A percentile compares a stretch with the other conserved stretches of the same genome.
phyloP scores from a whole-genome alignment of 2,329 filamentous ascomycete genomes.

The Colletotrichum tamarilloi region DNA sequence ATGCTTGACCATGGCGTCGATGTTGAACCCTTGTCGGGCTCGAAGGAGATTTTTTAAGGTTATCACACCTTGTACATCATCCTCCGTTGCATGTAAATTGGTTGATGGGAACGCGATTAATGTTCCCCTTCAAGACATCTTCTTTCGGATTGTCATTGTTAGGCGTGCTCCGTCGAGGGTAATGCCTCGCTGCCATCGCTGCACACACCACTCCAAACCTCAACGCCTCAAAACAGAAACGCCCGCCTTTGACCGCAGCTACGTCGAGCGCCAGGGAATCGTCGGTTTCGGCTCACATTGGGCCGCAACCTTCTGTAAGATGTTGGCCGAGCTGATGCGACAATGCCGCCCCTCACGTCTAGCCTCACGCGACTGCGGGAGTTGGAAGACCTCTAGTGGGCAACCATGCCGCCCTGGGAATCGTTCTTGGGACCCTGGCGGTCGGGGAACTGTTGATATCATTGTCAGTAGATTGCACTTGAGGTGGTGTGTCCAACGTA shows the following conservation, averaged over 20 bases:
- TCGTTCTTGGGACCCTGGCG: constrained; percentile 67
- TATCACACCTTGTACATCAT: background rate
- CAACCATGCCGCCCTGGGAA: constrained; percentile 55
- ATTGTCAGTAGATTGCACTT: background rate
- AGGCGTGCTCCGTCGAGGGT: background rate
- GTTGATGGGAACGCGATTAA: background rate
- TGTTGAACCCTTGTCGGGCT: constrained; percentile 24
- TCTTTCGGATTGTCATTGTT: background rate
- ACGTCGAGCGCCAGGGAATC: background rate
- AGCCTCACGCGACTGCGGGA: background rate
- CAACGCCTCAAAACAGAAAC: constrained; percentile 2
- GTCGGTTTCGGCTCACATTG: too few species aligned
- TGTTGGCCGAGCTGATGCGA: background rate
- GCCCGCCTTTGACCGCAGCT: background rate
- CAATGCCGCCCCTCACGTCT: background rate
- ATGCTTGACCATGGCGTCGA: background rate
- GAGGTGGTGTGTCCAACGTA: background rate
- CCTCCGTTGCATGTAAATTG: constrained; percentile 8
- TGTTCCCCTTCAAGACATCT: background rate
- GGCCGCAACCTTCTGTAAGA: background rate
- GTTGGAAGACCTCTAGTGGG: constrained; percentile 48
- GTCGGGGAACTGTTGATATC: constrained; percentile 56
- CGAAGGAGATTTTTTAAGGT: constrained; percentile 9
- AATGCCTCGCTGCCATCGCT: constrained; percentile 8
- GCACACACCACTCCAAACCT: background rate